These are phyloP conservation scores for Durusdinium trenchii DNA, from an alignment of 73 alveolate genomes.

Conservation along the genomic window DNA sequence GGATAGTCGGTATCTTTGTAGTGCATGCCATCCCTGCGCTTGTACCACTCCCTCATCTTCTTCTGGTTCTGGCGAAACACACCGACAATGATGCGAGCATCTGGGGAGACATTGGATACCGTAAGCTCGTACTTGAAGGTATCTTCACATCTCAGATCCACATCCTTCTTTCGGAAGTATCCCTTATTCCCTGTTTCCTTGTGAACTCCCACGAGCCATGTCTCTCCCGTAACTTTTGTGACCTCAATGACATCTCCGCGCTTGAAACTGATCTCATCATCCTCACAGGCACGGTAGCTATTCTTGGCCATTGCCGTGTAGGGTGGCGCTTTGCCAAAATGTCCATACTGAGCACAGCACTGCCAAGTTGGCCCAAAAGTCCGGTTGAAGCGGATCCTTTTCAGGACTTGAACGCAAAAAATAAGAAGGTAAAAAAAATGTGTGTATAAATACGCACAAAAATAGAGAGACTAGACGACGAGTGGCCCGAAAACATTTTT, in stretches of 20 bases:
- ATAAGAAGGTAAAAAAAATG: too few species aligned
- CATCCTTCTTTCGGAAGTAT: not conserved
- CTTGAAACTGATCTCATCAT: not conserved
- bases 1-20: not conserved
- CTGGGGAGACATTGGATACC: not conserved
- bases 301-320: not conserved
- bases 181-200: not conserved
- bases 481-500: too few species aligned
- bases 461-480: too few species aligned
- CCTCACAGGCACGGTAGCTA: not conserved
- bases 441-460: too few species aligned
- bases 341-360: slow-evolving; percentile 21
- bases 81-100: not conserved
- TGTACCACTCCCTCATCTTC: not conserved
- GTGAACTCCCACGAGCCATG: not conserved
- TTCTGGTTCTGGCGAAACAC: not conserved
- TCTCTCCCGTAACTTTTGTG: not conserved
- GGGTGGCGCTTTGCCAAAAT: slow-evolving; percentile 16
- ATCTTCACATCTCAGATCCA: not conserved
- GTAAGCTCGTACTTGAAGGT: slow-evolving; percentile 4
- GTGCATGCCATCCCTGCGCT: slow-evolving; percentile 11
- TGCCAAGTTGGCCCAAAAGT: slow-evolving; percentile 44
- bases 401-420: not conserved
- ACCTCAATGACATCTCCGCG: not conserved
- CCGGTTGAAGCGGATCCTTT: slow-evolving; percentile 6